Evolutionary conservation across 805 yeast species (phyloP), one percentile per base, ranked within the genome.

Genomic region (Helenozyma rhizophorensis): DNA sequence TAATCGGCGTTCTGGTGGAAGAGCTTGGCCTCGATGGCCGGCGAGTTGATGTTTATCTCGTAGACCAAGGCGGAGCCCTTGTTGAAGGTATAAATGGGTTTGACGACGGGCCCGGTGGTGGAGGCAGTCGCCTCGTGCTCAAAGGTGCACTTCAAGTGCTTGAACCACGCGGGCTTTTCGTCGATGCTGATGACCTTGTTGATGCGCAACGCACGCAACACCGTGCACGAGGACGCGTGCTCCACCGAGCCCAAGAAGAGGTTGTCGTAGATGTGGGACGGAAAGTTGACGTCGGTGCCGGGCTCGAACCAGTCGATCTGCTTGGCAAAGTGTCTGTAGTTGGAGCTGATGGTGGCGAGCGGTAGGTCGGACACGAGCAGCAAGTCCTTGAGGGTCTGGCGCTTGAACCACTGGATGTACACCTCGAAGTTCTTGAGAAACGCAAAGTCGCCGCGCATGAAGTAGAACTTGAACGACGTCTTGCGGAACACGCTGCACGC

Each of bases 111-210:
- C 4, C 36, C 39, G 9, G 16, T 9, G n/a, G 40, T 31, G n/a
- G 22, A 24, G 7, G 23, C 18, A 2, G 33, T 37, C 8, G 29
- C 45, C 16, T 39, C 41, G 31, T 39, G 43, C 21, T 33, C 33
- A 14, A 42, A 39, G 3, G 34, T 31, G 19, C 32, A 27, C 13
- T 23, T 24, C 9, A 39, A 25, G 9, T 26, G 22, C 4, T 14
- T 9, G 16, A 56, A 49, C 68, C 68, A 63, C 6, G 27, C 23
- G 1, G 70, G 70, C 32, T 48, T 47, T 37, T 60, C 68, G 18
- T 67, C 70, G 18, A 63, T 50, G 2, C 65, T 56, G 3, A 62
- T 51, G 17, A 62, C 39, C 22, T 48, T 47, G 9, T 49, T 40
- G 25, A 61, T 46, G 12, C 49, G 43, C 34, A 52, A 40, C 2